Conservation (phyloP, 495 filamentous ascomycete genomes). For the Endocarpon pusillum region DNA sequence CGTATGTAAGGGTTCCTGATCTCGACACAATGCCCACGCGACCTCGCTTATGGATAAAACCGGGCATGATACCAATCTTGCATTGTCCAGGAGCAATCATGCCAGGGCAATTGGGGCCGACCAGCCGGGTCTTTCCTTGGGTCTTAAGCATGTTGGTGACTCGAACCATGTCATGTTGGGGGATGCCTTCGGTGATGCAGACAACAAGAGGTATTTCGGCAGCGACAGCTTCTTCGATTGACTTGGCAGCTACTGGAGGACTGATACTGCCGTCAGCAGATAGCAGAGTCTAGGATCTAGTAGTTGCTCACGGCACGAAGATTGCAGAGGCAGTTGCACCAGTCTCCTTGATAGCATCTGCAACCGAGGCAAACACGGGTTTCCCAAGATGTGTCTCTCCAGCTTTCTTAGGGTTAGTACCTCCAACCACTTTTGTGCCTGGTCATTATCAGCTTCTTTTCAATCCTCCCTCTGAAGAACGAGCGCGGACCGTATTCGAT, state of each 20-base stretch:
- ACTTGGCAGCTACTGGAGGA: constrained; percentile 74
- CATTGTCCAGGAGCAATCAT: constrained; percentile 96
- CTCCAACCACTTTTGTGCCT: constrained; percentile 96
- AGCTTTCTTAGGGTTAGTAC: constrained; percentile 98
- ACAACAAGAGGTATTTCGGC: constrained; percentile 89
- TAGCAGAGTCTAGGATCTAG: neutral
- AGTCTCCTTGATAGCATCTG: constrained; percentile 78
- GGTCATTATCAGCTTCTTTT: constrained; percentile 18
- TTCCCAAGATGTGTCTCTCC: constrained; percentile 74
- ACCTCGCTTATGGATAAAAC: constrained; percentile 99
- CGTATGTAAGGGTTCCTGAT: constrained; percentile 96
- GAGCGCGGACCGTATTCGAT: constrained; percentile 77
- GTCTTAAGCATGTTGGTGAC: constrained; percentile 97
- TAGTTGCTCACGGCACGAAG: constrained; percentile 71
- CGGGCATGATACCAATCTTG: constrained; percentile 99
- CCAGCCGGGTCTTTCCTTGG: constrained; percentile 87
- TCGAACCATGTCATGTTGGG: constrained; percentile 98
- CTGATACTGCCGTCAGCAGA: constrained; percentile 22
- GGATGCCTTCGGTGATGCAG: constrained; percentile 97
- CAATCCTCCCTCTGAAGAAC: constrained; percentile 7
- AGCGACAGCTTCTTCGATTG: constrained; percentile 91
- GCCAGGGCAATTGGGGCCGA: constrained; percentile 96
- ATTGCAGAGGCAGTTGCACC: constrained; percentile 85
- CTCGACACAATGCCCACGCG: constrained; percentile 96
- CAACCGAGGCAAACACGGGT: constrained; percentile 83